Evolutionary conservation across 306 rosid species (phyloP).

Genomic region (Elaeagnus macrophylla): DNA sequence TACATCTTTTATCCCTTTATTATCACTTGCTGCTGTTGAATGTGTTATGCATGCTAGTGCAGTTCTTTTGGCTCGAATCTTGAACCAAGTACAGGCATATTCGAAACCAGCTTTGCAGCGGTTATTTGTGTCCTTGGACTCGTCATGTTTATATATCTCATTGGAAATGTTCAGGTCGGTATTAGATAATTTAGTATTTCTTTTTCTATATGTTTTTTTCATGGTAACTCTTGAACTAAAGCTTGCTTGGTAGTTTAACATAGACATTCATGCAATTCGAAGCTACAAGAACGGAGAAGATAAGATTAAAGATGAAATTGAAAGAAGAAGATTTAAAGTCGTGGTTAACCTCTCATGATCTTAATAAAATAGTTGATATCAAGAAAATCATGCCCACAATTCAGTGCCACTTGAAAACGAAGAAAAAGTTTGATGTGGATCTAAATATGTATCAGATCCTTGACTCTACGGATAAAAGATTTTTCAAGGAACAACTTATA

Average conservation of each 20-base stretch:
- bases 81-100: not conserved
- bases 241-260: not conserved
- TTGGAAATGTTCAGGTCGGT: not conserved
- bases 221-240: too few relatives aligned
- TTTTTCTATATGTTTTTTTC: too few relatives aligned
- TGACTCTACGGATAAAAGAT: conserved; percentile 55
- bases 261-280: conserved; percentile 62
- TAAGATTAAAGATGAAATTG: conserved; percentile 31
- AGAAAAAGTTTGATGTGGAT: conserved; percentile 18
- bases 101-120: not conserved
- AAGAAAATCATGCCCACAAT: conserved; percentile 2
- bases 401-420: conserved; percentile 1
- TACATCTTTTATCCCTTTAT: too few relatives aligned
- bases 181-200: too few relatives aligned
- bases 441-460: conserved; percentile 36
- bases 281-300: conserved; percentile 54
- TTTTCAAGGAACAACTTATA: conserved; percentile 44
- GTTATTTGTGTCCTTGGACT: not conserved
- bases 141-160: not conserved
- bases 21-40: too few relatives aligned
- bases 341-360: conserved; percentile 13
- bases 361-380: conserved; percentile 8
- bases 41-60: not conserved
- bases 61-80: not conserved
- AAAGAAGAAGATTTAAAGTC: conserved; percentile 9